A percentile compares a stretch with the other conserved stretches of the same genome.
Conservation (phyloP, 148 eudicot genomes). For the Vaccinium myrtillus region DNA sequence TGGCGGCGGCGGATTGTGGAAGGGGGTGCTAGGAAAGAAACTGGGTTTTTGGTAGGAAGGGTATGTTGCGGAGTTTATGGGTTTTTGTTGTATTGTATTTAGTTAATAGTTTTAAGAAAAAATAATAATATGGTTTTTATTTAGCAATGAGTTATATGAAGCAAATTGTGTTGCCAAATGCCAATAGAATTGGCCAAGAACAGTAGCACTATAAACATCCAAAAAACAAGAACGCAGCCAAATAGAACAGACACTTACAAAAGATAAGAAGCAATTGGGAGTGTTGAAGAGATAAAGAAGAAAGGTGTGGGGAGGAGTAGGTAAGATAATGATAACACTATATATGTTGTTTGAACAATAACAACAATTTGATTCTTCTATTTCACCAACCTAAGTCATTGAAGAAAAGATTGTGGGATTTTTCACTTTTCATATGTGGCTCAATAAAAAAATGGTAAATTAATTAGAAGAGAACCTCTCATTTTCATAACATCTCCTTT, state of each 20-base stretch:
- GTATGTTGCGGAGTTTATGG: no score
- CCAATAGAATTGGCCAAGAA: not conserved
- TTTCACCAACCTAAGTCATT: not conserved
- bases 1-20: no score
- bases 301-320: not conserved
- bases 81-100: no score
- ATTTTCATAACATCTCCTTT: not conserved
- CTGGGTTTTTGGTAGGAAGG: no score
- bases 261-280: not conserved
- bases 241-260: not conserved
- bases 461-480: not conserved
- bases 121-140: no score
- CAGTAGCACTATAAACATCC: not conserved
- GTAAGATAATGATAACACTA: not conserved
- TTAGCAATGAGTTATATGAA: no score
- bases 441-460: not conserved
- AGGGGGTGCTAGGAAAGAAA: no score
- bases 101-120: no score
- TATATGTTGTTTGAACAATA: not conserved
- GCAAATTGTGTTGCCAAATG: no score
- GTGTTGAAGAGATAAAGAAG: not conserved
- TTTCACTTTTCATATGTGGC: not conserved
- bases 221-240: not conserved
- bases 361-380: constrained; percentile 1
- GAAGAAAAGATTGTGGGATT: not conserved